Percentiles rank a stretch among this genome's conserved stretches.
Conservation (phyloP, 2,329 filamentous ascomycete genomes). For the Albophoma yamanashiensis region DNA sequence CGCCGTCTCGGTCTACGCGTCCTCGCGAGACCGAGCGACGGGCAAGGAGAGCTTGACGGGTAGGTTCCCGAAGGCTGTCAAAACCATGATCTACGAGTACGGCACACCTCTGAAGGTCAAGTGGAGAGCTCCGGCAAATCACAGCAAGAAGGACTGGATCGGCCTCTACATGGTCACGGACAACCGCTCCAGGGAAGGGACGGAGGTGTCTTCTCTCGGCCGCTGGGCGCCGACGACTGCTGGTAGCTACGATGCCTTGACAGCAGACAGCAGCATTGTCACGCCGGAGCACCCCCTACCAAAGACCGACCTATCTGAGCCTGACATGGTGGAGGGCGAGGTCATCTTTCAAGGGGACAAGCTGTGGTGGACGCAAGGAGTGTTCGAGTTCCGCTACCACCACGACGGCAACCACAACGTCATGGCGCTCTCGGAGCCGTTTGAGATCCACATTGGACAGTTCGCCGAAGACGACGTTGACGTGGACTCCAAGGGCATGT, state of each 20-base stretch:
- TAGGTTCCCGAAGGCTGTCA: slow-evolving; percentile 57
- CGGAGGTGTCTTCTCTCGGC: slow-evolving; percentile 74
- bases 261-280: slow-evolving; percentile 67
- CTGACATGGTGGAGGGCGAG: slow-evolving; percentile 62
- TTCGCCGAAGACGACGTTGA: slow-evolving; percentile 69
- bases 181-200: slow-evolving; percentile 76
- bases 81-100: slow-evolving; percentile 75
- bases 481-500: slow-evolving; percentile 45
- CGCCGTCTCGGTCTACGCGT: slow-evolving; percentile 39
- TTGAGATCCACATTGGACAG: slow-evolving; percentile 74
- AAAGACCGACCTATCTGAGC: slow-evolving; percentile 38
- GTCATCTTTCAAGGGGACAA: slow-evolving; percentile 86
- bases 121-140: slow-evolving; percentile 82
- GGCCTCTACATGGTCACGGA: slow-evolving; percentile 94
- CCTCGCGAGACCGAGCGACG: slow-evolving; percentile 48
- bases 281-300: slow-evolving; percentile 52
- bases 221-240: slow-evolving; percentile 78
- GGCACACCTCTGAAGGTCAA: slow-evolving; percentile 80
- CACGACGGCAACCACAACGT: slow-evolving; percentile 87
- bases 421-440: slow-evolving; percentile 87
- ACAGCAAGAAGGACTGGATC: slow-evolving; percentile 89
- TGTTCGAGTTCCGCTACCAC: slow-evolving; percentile 96
- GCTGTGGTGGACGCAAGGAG: slow-evolving; percentile 92
- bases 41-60: slow-evolving; percentile 65
- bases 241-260: slow-evolving; percentile 64